These are phyloP conservation scores for Pyrenopolyporus hunteri DNA, from an alignment of 495 filamentous ascomycete genomes.

Conservation along the genomic window DNA sequence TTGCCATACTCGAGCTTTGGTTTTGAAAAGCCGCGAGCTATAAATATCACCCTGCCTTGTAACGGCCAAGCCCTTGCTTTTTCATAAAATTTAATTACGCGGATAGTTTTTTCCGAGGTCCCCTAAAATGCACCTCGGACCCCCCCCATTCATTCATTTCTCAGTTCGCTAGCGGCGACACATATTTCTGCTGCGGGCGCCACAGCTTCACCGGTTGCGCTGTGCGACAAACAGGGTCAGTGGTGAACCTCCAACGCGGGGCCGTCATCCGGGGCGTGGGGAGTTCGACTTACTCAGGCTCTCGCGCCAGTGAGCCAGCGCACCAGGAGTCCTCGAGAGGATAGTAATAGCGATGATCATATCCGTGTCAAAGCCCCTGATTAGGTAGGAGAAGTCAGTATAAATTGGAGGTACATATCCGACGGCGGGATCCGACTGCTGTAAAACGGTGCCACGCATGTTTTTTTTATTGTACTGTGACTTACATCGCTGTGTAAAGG, in stretches of 20 bases:
- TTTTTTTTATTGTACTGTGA: background rate
- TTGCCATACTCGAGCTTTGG: background rate
- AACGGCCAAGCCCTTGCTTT: background rate
- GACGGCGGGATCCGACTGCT: too few relatives aligned
- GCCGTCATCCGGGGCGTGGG: background rate
- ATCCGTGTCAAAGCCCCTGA: conserved; percentile 38
- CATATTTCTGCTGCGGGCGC: conserved; percentile 40
- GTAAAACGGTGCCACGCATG: too few relatives aligned
- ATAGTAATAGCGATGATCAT: conserved; percentile 40
- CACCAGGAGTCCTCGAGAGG: conserved; percentile 37
- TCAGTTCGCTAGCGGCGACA: conserved; percentile 31
- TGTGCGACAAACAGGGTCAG: conserved; percentile 21
- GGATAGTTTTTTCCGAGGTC: too few relatives aligned
- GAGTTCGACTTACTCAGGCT: conserved; percentile 35
- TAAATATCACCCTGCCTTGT: background rate
- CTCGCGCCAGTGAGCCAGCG: conserved; percentile 45
- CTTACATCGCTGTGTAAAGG: conserved; percentile 60
- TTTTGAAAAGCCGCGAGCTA: background rate
- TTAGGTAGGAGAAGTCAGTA: background rate
- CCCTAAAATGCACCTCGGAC: too few relatives aligned
- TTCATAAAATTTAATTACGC: too few relatives aligned
- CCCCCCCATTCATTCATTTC: too few relatives aligned
- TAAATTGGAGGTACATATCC: background rate
- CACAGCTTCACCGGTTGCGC: conserved; percentile 42
- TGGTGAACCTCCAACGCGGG: background rate